Conservation (phyloP, 495 filamentous ascomycete species). For the Entonaema liquescens region DNA sequence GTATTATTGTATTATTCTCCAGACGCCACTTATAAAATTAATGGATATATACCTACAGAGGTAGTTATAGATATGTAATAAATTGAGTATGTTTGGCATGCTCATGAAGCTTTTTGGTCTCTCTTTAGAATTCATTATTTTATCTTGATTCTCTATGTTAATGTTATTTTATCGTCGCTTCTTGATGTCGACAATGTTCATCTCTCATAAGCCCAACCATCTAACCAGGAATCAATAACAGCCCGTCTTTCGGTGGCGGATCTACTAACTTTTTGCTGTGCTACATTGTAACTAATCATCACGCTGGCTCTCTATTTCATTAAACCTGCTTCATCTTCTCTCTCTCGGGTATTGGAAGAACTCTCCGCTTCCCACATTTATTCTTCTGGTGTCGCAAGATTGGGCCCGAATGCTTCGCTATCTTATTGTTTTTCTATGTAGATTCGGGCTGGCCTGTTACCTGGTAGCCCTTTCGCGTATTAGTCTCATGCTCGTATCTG, state of each 20-base stretch:
- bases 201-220: conserved; percentile 28
- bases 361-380: neutral
- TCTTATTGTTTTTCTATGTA: conserved; percentile 35
- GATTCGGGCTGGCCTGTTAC: conserved; percentile 45
- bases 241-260: conserved; percentile 14
- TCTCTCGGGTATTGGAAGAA: neutral
- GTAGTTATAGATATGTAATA: too few species aligned
- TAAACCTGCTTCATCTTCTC: conserved; percentile 2
- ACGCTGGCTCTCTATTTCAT: conserved; percentile 22
- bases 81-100: neutral
- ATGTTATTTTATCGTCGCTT: conserved; percentile 32
- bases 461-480: conserved; percentile 48
- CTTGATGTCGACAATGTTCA: conserved; percentile 15
- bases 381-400: neutral
- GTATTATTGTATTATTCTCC: neutral
- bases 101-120: neutral
- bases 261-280: conserved; percentile 20
- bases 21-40: neutral
- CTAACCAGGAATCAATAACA: conserved; percentile 23
- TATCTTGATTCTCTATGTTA: conserved; percentile 32
- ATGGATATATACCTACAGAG: neutral
- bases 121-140: conserved; percentile 24
- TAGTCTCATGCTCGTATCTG: conserved; percentile 49
- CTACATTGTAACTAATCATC: conserved; percentile 17
- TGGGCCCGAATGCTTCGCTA: neutral